A percentile compares a stretch with the other conserved stretches of the same genome.
Evolutionary conservation across 129 eudicot species (phyloP).

Genomic region (Pulicaria dysenterica): DNA sequence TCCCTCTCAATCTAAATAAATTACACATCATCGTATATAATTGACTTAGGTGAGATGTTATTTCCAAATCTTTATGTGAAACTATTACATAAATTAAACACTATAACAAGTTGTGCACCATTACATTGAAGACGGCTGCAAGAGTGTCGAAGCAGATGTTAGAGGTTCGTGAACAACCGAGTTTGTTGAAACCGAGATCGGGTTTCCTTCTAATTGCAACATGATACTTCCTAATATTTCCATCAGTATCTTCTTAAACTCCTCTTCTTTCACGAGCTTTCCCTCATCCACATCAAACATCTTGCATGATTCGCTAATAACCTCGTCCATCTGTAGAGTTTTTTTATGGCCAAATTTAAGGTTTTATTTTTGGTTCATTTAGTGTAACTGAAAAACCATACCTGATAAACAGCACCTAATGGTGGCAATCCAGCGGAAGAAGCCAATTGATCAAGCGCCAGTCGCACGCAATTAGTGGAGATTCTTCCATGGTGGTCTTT

Average conservation of each 20-base stretch:
- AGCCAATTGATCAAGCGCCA: slow-evolving; percentile 68
- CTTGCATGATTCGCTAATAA: slow-evolving; percentile 58
- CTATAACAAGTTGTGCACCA: slow-evolving; percentile 5
- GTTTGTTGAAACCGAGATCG: slow-evolving; percentile 67
- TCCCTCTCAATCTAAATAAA: slow-evolving; percentile 25
- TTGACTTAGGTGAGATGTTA: slow-evolving; percentile 22
- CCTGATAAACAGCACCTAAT: slow-evolving; percentile 87
- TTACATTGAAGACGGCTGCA: slow-evolving; percentile 54
- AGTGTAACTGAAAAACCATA: slow-evolving; percentile 23
- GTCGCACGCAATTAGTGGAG: slow-evolving; percentile 60
- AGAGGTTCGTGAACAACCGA: slow-evolving; percentile 92
- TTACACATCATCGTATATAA: slow-evolving; percentile 24
- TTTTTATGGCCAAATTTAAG: neutral
- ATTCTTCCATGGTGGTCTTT: slow-evolving; percentile 74
- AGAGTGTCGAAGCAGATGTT: slow-evolving; percentile 59
- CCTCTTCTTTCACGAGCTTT: slow-evolving; percentile 76
- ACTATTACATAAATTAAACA: slow-evolving; percentile 27
- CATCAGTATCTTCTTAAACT: slow-evolving; percentile 72
- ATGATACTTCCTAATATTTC: slow-evolving; percentile 82
- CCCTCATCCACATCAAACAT: slow-evolving; percentile 79
- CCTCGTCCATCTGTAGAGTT: slow-evolving; percentile 67
- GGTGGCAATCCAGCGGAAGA: slow-evolving; percentile 96
- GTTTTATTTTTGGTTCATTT: neutral
- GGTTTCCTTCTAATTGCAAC: slow-evolving; percentile 88
- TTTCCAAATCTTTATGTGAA: slow-evolving; percentile 19